A percentile compares a stretch with the other conserved stretches of the same genome.
These are phyloP conservation scores for Heimioporus retisporus DNA, from an alignment of 1,284 basidiomycete species.

Conservation along the genomic window DNA sequence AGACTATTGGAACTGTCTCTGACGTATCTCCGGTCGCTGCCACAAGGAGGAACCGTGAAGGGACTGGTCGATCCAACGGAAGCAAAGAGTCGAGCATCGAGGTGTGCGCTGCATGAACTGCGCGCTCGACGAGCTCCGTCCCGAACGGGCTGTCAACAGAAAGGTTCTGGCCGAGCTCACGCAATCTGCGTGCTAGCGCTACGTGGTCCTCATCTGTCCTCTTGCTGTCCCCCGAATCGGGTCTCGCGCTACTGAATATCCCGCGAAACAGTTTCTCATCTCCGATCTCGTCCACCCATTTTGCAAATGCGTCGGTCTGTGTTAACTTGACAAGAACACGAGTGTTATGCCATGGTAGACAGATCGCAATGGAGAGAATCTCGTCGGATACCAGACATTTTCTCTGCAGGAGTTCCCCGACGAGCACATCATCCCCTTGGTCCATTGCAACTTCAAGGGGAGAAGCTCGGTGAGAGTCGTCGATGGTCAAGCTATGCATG, in stretches of 20 bases:
- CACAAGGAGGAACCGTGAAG: neutral
- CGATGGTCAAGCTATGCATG: neutral
- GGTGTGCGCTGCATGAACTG: neutral
- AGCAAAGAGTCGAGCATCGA: constrained; percentile 2
- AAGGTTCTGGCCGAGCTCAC: neutral
- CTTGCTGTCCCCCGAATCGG: neutral
- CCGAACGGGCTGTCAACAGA: neutral
- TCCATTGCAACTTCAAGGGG: constrained; percentile 12
- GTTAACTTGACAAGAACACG: neutral
- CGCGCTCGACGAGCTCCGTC: neutral
- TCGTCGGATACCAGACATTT: neutral
- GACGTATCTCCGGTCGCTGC: neutral
- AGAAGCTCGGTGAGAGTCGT: neutral
- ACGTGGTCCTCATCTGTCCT: neutral
- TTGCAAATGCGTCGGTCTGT: neutral
- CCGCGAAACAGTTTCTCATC: neutral
- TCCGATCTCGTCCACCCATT: neutral
- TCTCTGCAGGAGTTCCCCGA: constrained; percentile 8
- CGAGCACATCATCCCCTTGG: neutral
- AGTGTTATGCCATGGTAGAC: constrained; percentile 7
- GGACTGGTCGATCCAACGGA: neutral
- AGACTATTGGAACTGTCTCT: neutral
- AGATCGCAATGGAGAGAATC: constrained; percentile 1
- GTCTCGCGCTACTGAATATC: constrained; percentile 9
- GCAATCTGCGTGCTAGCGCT: neutral